Evolutionary conservation across 192 early-diverging fungal genomes (phyloP).

Genomic region (Pilobolus umbonatus): DNA sequence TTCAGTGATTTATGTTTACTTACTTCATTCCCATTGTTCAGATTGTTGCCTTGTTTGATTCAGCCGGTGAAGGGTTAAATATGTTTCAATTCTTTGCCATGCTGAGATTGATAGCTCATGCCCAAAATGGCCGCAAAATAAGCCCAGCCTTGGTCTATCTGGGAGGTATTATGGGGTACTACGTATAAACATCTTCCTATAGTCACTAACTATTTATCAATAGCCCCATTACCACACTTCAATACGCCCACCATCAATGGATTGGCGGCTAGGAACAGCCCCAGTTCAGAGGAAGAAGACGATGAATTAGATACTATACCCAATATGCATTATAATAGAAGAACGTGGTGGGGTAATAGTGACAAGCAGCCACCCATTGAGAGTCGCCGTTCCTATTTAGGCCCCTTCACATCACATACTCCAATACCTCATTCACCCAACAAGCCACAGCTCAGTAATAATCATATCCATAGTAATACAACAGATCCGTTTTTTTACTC

Average conservation of each 20-base stretch:
- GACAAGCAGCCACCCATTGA: conserved; percentile 1
- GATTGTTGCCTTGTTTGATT: conserved; percentile 31
- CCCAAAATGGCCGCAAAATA: conserved; percentile 33
- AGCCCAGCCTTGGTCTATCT: conserved; percentile 26
- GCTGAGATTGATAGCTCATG: conserved; percentile 33
- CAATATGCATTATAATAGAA: not conserved
- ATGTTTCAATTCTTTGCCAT: conserved; percentile 34
- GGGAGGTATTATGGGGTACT: conserved; percentile 22
- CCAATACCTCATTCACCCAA: conserved; percentile 6
- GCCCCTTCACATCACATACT: not conserved
- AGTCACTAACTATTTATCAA: not conserved
- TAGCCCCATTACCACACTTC: conserved; percentile 14
- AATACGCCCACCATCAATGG: conserved; percentile 3
- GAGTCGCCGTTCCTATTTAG: conserved; percentile 1
- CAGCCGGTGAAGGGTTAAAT: conserved; percentile 19
- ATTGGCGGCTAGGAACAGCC: not conserved
- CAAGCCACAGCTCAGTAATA: too few species aligned
- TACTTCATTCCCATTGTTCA: too few species aligned
- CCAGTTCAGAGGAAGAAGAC: not conserved
- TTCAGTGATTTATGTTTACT: not conserved
- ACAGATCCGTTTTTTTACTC: too few species aligned
- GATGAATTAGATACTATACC: not conserved
- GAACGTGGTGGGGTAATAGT: conserved; percentile 17
- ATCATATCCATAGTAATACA: too few species aligned
- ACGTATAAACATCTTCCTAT: not conserved